Base-by-base conservation (phyloP, 129 eudicot genomes). In the Centella asiatica region DNA sequence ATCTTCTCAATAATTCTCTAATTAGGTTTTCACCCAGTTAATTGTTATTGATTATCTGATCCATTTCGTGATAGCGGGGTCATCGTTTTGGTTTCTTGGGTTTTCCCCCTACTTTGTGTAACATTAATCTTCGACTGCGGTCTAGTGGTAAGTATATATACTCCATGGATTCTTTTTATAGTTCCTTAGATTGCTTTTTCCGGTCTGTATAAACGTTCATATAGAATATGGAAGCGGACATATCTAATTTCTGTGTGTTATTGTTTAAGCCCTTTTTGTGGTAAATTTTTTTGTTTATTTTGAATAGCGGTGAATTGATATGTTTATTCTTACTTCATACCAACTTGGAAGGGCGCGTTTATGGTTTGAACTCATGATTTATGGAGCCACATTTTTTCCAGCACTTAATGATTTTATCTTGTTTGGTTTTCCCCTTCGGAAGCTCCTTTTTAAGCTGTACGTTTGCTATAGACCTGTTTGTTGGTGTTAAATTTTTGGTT, bases 131-230 rank as follows among this genome's bases (percentile, higher is more conserved):
- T 60, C 23, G 55, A 67, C 28, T 58, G 62, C 45, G 74, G 65
- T 44, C 50, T 79, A 64, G 62, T 71, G 80, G 80, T 79, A 32
- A 62, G 74, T 70, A 29, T 31, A 44, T 39, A 4, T 60, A 5
- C 1, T 3, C 24, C n/a, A n/a, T n/a, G n/a, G n/a, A n/a, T 23
- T 13, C 37, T 55, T 17, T 52, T 22, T 23, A n/a, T 54, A 9
- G 14, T 15, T 7, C 1, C 29, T 6, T 57, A 2, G 7, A 28
- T 18, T 32, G 22, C 7, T 57, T 19, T 33, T 6, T n/a, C 4
- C n/a, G 51, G 1, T 46, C 22, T 48, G 5, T 53, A 27, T 27
- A 36, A 7, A 26, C n/a, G n/a, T n/a, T n/a, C n/a, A n/a, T 12
- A 54, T 53, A 15, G 3, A 53, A 29, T 29, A 39, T 29, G 20